Percentiles rank a stretch among this genome's conserved stretches.
phyloP scores from a whole-genome alignment of 1,284 basidiomycete genomes.

The Trametes pubescens region DNA sequence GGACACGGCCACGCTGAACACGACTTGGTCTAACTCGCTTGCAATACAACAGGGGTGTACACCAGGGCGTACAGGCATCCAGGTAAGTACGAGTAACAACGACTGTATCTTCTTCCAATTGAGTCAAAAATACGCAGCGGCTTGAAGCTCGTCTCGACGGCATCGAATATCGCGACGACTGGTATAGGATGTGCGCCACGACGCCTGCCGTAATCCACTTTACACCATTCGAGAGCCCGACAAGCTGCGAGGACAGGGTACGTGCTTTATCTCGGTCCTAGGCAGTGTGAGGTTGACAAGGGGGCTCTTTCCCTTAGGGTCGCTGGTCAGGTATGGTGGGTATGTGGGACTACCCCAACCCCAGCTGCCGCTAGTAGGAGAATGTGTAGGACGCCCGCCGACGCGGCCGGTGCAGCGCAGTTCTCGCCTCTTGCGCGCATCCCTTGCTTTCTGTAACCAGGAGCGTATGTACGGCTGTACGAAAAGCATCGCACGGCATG shows the following conservation, averaged over 20 bases:
- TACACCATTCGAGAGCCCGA: conserved; percentile 25
- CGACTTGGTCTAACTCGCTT: neutral
- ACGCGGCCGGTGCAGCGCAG: no score
- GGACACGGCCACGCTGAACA: neutral
- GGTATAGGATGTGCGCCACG: conserved; percentile 32
- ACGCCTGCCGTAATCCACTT: conserved; percentile 27
- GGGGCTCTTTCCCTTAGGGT: neutral
- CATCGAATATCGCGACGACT: conserved; percentile 23
- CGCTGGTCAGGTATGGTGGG: conserved; percentile 3
- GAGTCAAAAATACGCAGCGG: conserved; percentile 6
- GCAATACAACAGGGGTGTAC: conserved; percentile 24
- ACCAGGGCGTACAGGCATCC: conserved; percentile 5
- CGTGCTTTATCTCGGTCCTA: neutral
- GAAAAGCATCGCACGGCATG: no score
- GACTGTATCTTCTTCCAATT: neutral
- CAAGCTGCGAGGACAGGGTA: conserved; percentile 27
- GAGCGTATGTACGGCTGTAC: no score
- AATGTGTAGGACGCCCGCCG: no score
- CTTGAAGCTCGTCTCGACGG: conserved; percentile 26
- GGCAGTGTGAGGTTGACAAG: no score
- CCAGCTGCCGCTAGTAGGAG: neutral
- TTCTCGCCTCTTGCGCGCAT: no score
- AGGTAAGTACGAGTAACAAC: conserved; percentile 5
- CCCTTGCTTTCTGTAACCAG: no score
- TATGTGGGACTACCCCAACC: conserved; percentile 1